Base-by-base conservation (phyloP, 352 stramenopile species). In the Globisporangium paddicum region DNA sequence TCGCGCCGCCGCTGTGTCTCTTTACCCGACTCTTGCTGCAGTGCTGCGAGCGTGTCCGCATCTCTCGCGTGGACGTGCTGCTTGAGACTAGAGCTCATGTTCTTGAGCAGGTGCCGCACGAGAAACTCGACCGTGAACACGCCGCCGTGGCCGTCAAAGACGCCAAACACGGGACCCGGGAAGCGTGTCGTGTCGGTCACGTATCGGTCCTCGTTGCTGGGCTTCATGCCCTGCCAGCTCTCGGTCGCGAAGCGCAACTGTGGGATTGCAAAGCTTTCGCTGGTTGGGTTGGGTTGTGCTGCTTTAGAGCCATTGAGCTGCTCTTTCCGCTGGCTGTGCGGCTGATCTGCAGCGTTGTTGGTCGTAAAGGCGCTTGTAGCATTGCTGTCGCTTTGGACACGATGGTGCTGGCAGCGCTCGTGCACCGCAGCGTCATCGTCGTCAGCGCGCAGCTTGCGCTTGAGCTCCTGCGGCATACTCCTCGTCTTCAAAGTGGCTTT, bases 61-160 rank as follows among this genome's bases (percentile, higher is more conserved):
- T 65, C 51, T 32, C 67, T 70, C 0, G n/a, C 54, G 14, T 66
- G 64, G 4, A 86, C 37, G 19, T 63, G 40, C 38, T 78, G 68
- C n/a, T 54, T 61, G 18, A 86, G 34, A 13, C 55, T 58, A 10
- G 61, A 62, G 9, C 38, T 57, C 9, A 74, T 60, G 40, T 49
- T 70, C 44, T 77, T 82, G 2, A 87, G 34, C 40, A 90, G 55
- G n/a, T 79, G 62, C 18, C 60, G 60, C 7, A 68, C 45, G 18
- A 87, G 62, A 25, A 82, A 81, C 32, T 87, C 63, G 11, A 64
- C 69, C 19, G 81, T 66, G 58, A 84, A 82, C 8, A 58, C 73
- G 18, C 81, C 78, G 23, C 78, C 71, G 30, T 89, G 78, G 18
- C 78, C 78, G 55, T 90, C 78, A 42, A 84, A 86, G 45, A 90